Evolutionary conservation across 257 asterid genomes (phyloP), one percentile per base, ranked within the genome.

Genomic region (Perilla frutescens): DNA sequence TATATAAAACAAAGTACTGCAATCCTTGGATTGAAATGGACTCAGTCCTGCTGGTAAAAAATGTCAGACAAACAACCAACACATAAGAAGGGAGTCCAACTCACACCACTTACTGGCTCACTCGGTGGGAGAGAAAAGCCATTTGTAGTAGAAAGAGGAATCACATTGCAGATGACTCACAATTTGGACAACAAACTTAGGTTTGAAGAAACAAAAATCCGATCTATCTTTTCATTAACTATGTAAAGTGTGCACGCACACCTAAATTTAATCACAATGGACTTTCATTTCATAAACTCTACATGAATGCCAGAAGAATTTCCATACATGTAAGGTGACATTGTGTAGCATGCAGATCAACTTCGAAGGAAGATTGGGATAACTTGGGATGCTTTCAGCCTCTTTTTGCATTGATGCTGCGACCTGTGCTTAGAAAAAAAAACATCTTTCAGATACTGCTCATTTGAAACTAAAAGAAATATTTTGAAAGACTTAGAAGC

Each of bases 351-450:
- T 75, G 82, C 99, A 95, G 40, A 92, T 83, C 80, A 95, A 72
- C 84, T 90, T 90, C 15, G 99, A 87, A 53, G 98, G 96, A 78
- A 95, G 98, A 81, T 95, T 95, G 55, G 98, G 97, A 76, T 95
- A 95, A 78, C 89, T 92, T 13, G 98, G 99, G 71, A 94, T 85
- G 57, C 90, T 78, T 31, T 92, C 98, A 5, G 90, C 88, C 73
- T 90, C 89, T 82, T 90, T 95, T 81, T 90, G 93, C 98, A 92
- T 95, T n/a, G 99, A 95, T 48, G 96, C 96, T 13, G 98, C 98
- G 65, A 95, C 99, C 99, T 95, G 86, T 55, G 80, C 10, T 11
- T 51, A 26, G 20, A 15, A 12, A n/a, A 12, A n/a, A 53, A 51
- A 4, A 4, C 4, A 39, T 10, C 4, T 7, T 34, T 68, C 48